Evolutionary conservation across 441 rosid genomes (phyloP), one percentile per base, ranked within the genome.

Genomic region (Macaranga tanarius): DNA sequence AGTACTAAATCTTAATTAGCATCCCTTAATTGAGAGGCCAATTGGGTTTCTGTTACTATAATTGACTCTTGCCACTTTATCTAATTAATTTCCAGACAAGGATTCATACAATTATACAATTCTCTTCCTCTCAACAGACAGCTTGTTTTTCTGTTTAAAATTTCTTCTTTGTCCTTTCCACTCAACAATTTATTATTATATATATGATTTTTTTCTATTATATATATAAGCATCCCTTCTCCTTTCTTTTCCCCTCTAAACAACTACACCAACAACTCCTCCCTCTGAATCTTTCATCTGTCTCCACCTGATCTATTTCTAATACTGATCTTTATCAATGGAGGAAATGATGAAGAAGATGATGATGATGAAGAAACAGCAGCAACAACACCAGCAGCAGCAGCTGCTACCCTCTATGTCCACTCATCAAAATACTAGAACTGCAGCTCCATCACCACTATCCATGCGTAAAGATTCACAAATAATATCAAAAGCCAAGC

Each of bases 401-500:
- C 47, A 5, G 45, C 45, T 7, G 47, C 11, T 42, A 42, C 47
- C 47, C 47, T 42, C 11, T 42, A 10, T 42, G 47, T 42, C 47
- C 47, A 7, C 47, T 42, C 47, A 42, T 42, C 47, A 10, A 42
- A 42, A 34, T 34, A 34, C 38, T 4, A 34, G 11, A 42, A 7
- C 47, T 42, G 59, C n/a, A n/a, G n/a, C 82, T 10, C 50, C 85
- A 42, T 71, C 97, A 59, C 26, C 79, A 63, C 78, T 86, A 15
- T 25, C 83, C 78, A 67, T 89, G 69, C 88, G 82, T 76, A 86
- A 70, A 67, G 71, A 81, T 40, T 92, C 97, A 16, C 83, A 75
- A 11, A 58, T 80, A n/a, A 84, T 89, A 45, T 75, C 91, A 63
- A 92, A 92, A 82, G 59, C 81, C 40, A 93, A 89, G 87, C 99